Evolutionary conservation across 2,329 filamentous ascomycete genomes (phyloP).

Genomic region (Neonectria magnoliae): DNA sequence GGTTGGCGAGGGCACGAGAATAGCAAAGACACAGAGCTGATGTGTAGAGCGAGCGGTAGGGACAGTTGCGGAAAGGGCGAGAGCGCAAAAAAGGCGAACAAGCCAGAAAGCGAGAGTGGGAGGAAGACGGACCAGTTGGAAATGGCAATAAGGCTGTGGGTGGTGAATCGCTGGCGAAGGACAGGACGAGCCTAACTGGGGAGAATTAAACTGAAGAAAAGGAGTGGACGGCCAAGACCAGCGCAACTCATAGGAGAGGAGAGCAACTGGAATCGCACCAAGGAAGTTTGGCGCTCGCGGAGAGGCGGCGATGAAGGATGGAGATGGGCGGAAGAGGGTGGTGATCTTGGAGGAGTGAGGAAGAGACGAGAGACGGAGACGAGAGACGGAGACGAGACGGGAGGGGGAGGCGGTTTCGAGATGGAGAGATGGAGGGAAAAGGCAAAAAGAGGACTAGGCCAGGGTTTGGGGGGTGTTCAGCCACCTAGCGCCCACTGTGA

Average conservation of each 20-base stretch:
- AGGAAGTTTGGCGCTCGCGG: slow-evolving; percentile 43
- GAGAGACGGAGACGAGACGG: slow-evolving; percentile 38
- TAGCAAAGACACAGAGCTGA: neutral
- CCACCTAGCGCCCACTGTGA: slow-evolving; percentile 36
- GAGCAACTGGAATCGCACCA: slow-evolving; percentile 68
- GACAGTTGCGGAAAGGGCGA: neutral
- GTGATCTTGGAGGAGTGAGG: slow-evolving; percentile 39
- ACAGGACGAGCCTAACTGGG: slow-evolving; percentile 39
- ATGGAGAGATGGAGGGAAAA: slow-evolving; percentile 42
- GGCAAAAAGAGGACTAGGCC: slow-evolving; percentile 31
- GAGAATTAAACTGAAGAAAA: slow-evolving; percentile 49
- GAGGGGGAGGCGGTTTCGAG: slow-evolving; percentile 42
- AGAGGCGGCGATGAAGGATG: slow-evolving; percentile 36
- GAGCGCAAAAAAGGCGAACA: neutral
- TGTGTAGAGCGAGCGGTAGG: neutral
- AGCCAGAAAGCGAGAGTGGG: neutral
- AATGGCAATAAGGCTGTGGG: slow-evolving; percentile 27
- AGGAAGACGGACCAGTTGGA: slow-evolving; percentile 36
- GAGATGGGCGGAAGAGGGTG: slow-evolving; percentile 34
- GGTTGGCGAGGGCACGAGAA: slow-evolving; percentile 6
- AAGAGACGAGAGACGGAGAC: slow-evolving; percentile 40
- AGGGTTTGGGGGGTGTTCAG: slow-evolving; percentile 40
- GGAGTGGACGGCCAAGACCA: slow-evolving; percentile 71
- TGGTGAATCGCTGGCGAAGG: slow-evolving; percentile 33
- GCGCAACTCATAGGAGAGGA: slow-evolving; percentile 59